Conservation (phyloP, 805 yeast species). For the Saturnispora saitoi region DNA sequence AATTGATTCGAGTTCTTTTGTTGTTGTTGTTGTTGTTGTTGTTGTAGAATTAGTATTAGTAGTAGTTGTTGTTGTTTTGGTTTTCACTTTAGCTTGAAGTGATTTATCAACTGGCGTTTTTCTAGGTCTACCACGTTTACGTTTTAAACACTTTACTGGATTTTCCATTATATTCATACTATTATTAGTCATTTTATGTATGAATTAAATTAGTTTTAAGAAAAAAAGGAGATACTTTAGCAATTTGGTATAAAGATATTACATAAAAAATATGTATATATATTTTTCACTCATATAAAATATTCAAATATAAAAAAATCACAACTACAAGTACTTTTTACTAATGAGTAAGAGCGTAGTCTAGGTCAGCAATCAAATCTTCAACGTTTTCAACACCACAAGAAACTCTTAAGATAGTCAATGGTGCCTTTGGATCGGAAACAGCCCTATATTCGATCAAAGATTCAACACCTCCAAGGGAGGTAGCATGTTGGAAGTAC, state of each 20-base stretch:
- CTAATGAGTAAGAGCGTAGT: conserved; percentile 36
- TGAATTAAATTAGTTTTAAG: too few species aligned
- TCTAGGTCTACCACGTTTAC: conserved; percentile 6
- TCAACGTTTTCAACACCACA: conserved; percentile 71
- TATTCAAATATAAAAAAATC: too few species aligned
- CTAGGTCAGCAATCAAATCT: conserved; percentile 69
- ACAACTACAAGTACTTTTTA: background rate
- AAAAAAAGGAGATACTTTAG: too few species aligned
- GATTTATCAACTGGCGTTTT: background rate
- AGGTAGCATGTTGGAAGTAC: conserved; percentile 83
- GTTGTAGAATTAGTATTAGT: too few species aligned
- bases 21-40: background rate
- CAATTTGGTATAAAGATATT: too few species aligned
- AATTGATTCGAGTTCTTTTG: background rate
- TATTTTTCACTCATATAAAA: background rate
- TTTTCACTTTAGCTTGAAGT: background rate
- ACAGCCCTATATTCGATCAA: conserved; percentile 85
- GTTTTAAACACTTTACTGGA: background rate
- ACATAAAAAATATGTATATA: too few species aligned
- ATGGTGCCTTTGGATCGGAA: conserved; percentile 50
- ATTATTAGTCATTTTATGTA: background rate
- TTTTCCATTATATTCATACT: background rate
- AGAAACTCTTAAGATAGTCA: conserved; percentile 61
- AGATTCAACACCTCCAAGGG: conserved; percentile 88
- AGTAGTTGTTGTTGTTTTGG: background rate